Base-by-base conservation (phyloP, 768 basidiomycete species). In the Crassisporium funariophilum region DNA sequence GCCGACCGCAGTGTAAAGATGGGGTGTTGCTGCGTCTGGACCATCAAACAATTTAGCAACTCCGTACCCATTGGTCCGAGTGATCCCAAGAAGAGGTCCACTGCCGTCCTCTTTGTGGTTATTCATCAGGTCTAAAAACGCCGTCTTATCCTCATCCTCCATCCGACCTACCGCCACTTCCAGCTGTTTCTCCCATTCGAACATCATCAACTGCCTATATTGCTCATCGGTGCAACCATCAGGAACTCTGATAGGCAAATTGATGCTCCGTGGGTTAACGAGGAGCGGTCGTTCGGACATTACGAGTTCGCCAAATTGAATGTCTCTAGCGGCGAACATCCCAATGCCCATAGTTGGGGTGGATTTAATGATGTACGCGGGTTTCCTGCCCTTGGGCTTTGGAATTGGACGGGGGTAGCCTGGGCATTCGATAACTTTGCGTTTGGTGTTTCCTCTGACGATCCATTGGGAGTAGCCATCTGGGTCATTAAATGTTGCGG, bases 51-150 rank as follows among this genome's bases (percentile, higher is more conserved):
- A 20, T 6, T 24, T 23, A 8, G 23, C 22, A 17, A 46, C 16
- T 9, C 15, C 21, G 35, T 48, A 52, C 5, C 46, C 61, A 24
- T 68, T 70, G 3, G 67, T 70, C 8, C 66, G 50, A 8, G 61
- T 44, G 5, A 60, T 55, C 3, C 65, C 65, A 8, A 47, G 21
- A 17, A 68, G 45, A 0, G 65, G 67, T 1, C 68, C 68, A 20
- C 60, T 62, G 4, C 67, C 67, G 46, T 69, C 67, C 8, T 60
- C 49, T 10, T 50, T 45, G 23, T 66, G 63, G 25, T 46, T 51
- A 31, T 68, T 68, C 11, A 42, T 41, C 15, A 71, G 52, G 8
- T 38, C 59, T 44, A 60, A 53, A 19, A 59, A 68, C 8, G 56
- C 58, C 13, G 40, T 49, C 29, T 53, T 46, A 15, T 53, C 36